A percentile compares a stretch with the other conserved stretches of the same genome.
phyloP scores from a whole-genome alignment of 2,329 filamentous ascomycete genomes.

The Stagonosporopsis rhizophila region DNA sequence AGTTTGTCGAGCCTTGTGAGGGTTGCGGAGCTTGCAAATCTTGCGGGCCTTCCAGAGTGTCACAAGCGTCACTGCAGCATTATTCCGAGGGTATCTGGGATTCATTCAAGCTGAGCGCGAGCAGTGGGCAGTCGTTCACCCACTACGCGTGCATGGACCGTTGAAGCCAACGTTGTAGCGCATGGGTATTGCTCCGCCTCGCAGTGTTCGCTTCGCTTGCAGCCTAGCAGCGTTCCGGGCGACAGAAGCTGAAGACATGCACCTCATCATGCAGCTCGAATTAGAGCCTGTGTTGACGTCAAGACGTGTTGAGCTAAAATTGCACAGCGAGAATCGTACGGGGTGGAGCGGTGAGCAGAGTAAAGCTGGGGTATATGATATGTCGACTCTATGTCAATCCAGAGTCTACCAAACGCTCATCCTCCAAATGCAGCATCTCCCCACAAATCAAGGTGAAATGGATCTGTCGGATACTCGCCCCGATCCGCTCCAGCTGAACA shows the following conservation, averaged over 20 bases:
- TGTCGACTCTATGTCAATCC: not conserved
- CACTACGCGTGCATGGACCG: constrained; percentile 6
- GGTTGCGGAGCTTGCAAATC: too few species aligned
- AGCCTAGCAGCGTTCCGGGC: not conserved
- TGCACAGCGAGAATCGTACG: not conserved
- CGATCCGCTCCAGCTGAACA: not conserved
- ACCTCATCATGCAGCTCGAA: constrained; percentile 10
- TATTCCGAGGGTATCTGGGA: not conserved
- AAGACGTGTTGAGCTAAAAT: constrained; percentile 4
- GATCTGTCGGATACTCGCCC: not conserved
- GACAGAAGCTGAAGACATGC: constrained; percentile 7
- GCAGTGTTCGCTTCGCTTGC: not conserved
- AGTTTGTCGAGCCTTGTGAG: not conserved
- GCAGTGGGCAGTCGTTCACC: constrained; percentile 12
- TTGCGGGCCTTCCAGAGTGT: not conserved
- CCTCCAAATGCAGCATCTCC: not conserved
- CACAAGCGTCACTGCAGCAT: constrained; percentile 1
- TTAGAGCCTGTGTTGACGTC: constrained; percentile 6
- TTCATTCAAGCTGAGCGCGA: constrained; percentile 10
- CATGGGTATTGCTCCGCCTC: constrained; percentile 7
- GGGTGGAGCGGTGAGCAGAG: not conserved
- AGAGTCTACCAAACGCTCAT: constrained; percentile 1
- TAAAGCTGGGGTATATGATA: constrained; percentile 9
- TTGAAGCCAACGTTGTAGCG: constrained; percentile 13
- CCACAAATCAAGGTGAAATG: not conserved